phyloP scores from a whole-genome alignment of 2,329 filamentous ascomycete genomes.

The Lachnellula arida region DNA sequence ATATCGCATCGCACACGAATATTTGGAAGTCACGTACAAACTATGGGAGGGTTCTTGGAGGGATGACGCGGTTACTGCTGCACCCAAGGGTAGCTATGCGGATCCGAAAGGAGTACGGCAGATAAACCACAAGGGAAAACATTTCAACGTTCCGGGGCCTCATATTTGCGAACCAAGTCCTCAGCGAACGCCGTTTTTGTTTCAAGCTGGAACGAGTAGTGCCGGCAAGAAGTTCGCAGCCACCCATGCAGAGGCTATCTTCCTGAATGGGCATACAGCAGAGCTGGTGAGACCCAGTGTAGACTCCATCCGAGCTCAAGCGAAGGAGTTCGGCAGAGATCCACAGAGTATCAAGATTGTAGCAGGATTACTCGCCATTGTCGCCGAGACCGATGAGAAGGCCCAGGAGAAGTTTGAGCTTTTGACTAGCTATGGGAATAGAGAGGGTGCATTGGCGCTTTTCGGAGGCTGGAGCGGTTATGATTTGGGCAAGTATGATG shows the following conservation, averaged over 20 bases:
- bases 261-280: slow-evolving; percentile 62
- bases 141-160: slow-evolving; percentile 59
- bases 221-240: slow-evolving; percentile 63
- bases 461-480: slow-evolving; percentile 74
- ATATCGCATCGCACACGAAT: slow-evolving; percentile 61
- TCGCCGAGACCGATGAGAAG: slow-evolving; percentile 62
- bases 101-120: slow-evolving; percentile 53
- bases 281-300: slow-evolving; percentile 57
- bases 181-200: slow-evolving; percentile 25
- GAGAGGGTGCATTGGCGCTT: slow-evolving; percentile 63
- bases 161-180: slow-evolving; percentile 52
- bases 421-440: slow-evolving; percentile 55
- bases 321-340: slow-evolving; percentile 51
- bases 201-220: slow-evolving; percentile 65
- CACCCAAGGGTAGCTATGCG: slow-evolving; percentile 55
- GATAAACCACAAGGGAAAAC: slow-evolving; percentile 63
- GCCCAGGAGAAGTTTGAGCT: slow-evolving; percentile 60
- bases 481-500: slow-evolving; percentile 54
- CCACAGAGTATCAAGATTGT: slow-evolving; percentile 61
- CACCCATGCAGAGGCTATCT: slow-evolving; percentile 65
- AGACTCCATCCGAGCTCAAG: slow-evolving; percentile 52
- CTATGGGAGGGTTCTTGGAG: slow-evolving; percentile 27
- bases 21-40: slow-evolving; percentile 38
- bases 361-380: slow-evolving; percentile 59
- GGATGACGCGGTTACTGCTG: slow-evolving; percentile 52